Percentiles rank a stretch among this genome's conserved stretches.
phyloP scores from a whole-genome alignment of 164 flowering plant genomes.

The Kalanchoe fedtschenkoi region DNA sequence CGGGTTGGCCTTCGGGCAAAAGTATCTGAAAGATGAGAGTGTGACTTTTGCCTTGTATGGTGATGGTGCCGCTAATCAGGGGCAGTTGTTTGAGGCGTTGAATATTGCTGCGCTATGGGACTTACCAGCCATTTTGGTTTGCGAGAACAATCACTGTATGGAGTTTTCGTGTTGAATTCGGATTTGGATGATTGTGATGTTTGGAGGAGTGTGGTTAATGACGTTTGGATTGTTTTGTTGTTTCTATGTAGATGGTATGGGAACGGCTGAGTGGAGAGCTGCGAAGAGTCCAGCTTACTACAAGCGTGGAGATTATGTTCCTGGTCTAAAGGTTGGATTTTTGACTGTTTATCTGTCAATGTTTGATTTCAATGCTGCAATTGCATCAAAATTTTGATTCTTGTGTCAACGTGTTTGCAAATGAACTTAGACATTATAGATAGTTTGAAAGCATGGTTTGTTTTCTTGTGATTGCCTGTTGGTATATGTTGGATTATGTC shows the following conservation, averaged over 20 bases:
- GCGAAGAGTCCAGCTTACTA: conserved; percentile 92
- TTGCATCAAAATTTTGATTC: background rate
- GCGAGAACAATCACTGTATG: conserved; percentile 95
- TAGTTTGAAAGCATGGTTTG: background rate
- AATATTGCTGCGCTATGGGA: conserved; percentile 93
- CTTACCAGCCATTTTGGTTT: conserved; percentile 86
- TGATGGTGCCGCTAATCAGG: conserved; percentile 98
- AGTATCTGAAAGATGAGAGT: conserved; percentile 62
- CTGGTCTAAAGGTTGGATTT: conserved; percentile 76
- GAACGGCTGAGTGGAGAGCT: conserved; percentile 98
- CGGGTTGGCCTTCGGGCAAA: conserved; percentile 84
- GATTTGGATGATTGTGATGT: background rate
- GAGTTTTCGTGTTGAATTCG: background rate
- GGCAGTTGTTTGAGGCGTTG: conserved; percentile 93
- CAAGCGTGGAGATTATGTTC: conserved; percentile 97
- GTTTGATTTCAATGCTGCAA: background rate
- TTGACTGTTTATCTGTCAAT: background rate
- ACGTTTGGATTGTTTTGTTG: conserved; percentile 1
- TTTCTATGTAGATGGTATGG: conserved; percentile 80
- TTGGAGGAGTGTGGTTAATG: background rate
- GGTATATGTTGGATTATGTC: background rate
- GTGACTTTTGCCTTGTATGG: conserved; percentile 84
- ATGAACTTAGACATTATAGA: background rate
- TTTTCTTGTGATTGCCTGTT: background rate
- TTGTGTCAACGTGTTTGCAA: background rate